phyloP scores from a whole-genome alignment of 1,139 yeast genomes.

The Zygosaccharomyces sapae region DNA sequence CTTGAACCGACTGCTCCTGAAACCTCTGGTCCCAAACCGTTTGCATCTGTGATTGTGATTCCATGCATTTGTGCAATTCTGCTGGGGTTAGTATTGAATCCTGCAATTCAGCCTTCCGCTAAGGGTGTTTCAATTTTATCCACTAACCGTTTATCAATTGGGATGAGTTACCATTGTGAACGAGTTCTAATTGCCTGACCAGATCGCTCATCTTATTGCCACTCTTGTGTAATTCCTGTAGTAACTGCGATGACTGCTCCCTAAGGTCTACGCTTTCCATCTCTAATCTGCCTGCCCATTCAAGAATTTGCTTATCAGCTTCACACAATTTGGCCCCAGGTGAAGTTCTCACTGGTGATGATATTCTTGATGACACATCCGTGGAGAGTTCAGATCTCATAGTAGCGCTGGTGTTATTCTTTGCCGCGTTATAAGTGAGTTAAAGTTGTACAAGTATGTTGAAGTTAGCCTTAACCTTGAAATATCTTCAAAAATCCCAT shows the following conservation, averaged over 20 bases:
- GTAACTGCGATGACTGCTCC: constrained; percentile 34
- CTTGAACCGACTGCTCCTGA: background rate
- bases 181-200: constrained; percentile 11
- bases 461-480: background rate
- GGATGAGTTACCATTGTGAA: background rate
- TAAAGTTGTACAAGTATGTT: background rate
- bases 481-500: constrained; percentile 14
- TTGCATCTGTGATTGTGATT: background rate
- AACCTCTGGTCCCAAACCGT: background rate
- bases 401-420: no score
- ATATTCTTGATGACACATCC: constrained; percentile 13
- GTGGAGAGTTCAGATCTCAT: constrained; percentile 10
- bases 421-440: background rate
- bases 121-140: constrained; percentile 2
- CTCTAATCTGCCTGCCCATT: constrained; percentile 47
- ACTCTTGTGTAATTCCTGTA: constrained; percentile 25
- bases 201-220: constrained; percentile 18
- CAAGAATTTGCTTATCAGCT: constrained; percentile 38
- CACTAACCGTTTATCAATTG: constrained; percentile 13
- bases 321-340: constrained; percentile 22
- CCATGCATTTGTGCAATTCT: background rate
- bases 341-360: constrained; percentile 13
- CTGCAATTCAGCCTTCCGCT: background rate
- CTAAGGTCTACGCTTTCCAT: constrained; percentile 43
- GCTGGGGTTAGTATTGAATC: background rate